A percentile compares a stretch with the other conserved stretches of the same genome.
Evolutionary conservation across 768 basidiomycete genomes (phyloP).

Genomic region (Trametes cubensis): DNA sequence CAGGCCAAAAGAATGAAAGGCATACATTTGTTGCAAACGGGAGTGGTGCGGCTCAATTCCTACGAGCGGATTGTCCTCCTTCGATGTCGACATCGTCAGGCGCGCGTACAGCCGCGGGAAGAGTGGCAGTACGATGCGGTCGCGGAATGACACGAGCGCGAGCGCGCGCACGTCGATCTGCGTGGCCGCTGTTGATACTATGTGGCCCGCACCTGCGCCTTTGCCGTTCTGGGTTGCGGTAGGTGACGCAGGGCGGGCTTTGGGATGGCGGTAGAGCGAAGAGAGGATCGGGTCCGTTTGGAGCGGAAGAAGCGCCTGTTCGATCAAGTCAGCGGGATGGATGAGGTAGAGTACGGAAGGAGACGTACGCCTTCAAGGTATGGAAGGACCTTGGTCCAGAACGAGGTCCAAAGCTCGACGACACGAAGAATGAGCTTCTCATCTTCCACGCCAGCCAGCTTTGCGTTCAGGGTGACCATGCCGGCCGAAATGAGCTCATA

Average conservation of each 20-base stretch:
- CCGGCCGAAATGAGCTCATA: conserved; percentile 82
- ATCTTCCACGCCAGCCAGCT: conserved; percentile 75
- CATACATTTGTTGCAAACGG: conserved; percentile 80
- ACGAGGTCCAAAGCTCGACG: conserved; percentile 91
- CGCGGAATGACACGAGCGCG: conserved; percentile 79
- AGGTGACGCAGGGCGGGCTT: conserved; percentile 52
- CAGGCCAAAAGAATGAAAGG: background rate
- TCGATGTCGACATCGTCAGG: conserved; percentile 52
- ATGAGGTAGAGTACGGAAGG: too few relatives aligned
- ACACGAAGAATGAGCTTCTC: conserved; percentile 75
- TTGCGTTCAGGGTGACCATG: conserved; percentile 91
- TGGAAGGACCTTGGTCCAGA: conserved; percentile 87
- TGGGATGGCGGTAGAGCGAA: conserved; percentile 66
- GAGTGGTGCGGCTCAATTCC: conserved; percentile 62
- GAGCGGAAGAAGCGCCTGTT: conserved; percentile 62
- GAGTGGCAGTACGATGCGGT: conserved; percentile 73
- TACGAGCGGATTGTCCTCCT: conserved; percentile 60
- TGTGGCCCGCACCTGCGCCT: conserved; percentile 39
- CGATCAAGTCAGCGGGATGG: too few relatives aligned
- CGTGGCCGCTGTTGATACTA: conserved; percentile 40
- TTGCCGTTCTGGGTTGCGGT: conserved; percentile 55
- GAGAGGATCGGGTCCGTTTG: conserved; percentile 66
- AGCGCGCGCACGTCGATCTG: conserved; percentile 81
- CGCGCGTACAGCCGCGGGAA: conserved; percentile 57
- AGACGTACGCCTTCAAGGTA: conserved; percentile 83